Percentiles rank a stretch among this genome's conserved stretches.
Conservation (phyloP, 192 early-diverging fungal species). For the Linnemannia elongata region DNA sequence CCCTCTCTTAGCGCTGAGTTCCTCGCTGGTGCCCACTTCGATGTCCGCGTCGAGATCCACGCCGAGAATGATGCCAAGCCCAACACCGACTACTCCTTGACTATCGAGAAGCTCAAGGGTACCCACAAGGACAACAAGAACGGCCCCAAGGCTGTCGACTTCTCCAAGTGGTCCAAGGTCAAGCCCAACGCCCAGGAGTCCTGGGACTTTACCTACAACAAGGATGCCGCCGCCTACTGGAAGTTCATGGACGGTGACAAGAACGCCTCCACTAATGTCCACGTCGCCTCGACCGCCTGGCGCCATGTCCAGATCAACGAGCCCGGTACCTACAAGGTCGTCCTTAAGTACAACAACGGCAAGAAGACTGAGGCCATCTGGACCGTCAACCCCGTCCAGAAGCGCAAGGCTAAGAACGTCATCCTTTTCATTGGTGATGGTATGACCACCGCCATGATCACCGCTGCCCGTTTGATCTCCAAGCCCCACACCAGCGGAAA, state of each 20-base stretch:
- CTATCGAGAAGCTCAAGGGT: conserved; percentile 59
- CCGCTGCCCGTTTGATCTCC: conserved; percentile 72
- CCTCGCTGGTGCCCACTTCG: conserved; percentile 68
- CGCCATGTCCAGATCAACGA: conserved; percentile 55
- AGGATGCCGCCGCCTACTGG: conserved; percentile 59
- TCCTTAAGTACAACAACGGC: conserved; percentile 61
- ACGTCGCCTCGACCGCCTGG: conserved; percentile 65
- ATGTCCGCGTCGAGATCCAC: conserved; percentile 74
- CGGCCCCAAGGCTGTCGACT: conserved; percentile 50
- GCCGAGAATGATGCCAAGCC: conserved; percentile 60
- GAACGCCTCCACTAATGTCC: conserved; percentile 52
- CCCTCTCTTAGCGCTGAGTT: conserved; percentile 62
- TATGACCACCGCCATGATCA: conserved; percentile 72
- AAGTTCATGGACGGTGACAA: conserved; percentile 46
- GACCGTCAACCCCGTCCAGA: conserved; percentile 58
- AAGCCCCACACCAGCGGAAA: conserved; percentile 70
- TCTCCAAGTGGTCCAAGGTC: conserved; percentile 58
- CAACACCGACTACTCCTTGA: conserved; percentile 61
- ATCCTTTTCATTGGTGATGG: conserved; percentile 77
- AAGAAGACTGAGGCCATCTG: conserved; percentile 64
- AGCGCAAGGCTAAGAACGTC: conserved; percentile 73
- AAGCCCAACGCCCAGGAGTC: conserved; percentile 45
- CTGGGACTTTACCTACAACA: conserved; percentile 67
- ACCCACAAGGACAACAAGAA: conserved; percentile 25
- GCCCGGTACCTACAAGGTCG: conserved; percentile 65